Conservation (phyloP, 108 stramenopile genomes). For the Nitzschia sp. region DNA sequence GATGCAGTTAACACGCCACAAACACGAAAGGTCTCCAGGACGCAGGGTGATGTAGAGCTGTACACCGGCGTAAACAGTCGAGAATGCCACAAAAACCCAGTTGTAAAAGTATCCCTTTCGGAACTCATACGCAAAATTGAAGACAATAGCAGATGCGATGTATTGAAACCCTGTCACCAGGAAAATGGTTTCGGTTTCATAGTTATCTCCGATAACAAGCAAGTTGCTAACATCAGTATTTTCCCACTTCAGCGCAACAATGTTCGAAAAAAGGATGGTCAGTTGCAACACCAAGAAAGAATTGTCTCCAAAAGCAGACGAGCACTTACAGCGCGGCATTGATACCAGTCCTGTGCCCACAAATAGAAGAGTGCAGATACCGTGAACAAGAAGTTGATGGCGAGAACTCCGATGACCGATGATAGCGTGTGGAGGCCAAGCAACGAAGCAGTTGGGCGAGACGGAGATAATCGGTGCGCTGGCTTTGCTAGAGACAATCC, state of each 20-base stretch:
- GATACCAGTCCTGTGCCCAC: constrained; percentile 57
- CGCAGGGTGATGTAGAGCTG: constrained; percentile 34
- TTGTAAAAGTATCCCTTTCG: constrained; percentile 45
- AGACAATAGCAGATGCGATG: constrained; percentile 53
- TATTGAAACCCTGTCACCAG: constrained; percentile 63
- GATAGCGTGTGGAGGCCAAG: constrained; percentile 57
- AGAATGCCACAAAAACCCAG: constrained; percentile 48
- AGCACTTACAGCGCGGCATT: constrained; percentile 36
- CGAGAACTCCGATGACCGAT: constrained; percentile 47
- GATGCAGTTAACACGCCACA: constrained; percentile 61
- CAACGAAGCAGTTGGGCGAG: constrained; percentile 66
- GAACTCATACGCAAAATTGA: constrained; percentile 57
- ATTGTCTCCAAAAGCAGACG: too few relatives aligned
- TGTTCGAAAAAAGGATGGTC: too few relatives aligned
- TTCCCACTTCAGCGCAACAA: not conserved
- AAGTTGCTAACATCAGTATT: constrained; percentile 37
- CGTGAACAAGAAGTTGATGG: constrained; percentile 52
- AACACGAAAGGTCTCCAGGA: constrained; percentile 45
- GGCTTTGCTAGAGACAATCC: constrained; percentile 52
- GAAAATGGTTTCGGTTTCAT: constrained; percentile 53
- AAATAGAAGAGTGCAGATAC: constrained; percentile 46
- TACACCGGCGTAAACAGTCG: constrained; percentile 25
- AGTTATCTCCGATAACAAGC: constrained; percentile 55
- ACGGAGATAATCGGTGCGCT: constrained; percentile 43
- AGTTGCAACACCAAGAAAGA: too few relatives aligned